Evolutionary conservation across 1,139 yeast genomes (phyloP), one percentile per base, ranked within the genome.

Genomic region (Pichia sp.): DNA sequence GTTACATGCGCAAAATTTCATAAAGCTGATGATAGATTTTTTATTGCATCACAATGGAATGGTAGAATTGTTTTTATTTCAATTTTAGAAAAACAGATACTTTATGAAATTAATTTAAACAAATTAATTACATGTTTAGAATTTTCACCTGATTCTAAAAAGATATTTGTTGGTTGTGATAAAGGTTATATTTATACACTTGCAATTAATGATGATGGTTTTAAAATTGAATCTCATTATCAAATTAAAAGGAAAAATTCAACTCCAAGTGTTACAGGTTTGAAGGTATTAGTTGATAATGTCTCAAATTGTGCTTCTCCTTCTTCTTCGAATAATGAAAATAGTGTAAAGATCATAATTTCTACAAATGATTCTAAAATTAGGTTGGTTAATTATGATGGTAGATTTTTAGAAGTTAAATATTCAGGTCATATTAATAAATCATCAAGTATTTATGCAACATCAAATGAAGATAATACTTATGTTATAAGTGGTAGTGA

Each of bases 11-110:
- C 86, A 4, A 76, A 76, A 42, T 90, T 90, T 61, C 96, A 87
- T 57, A 95, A 95, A 1, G 69, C 69, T 3, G 97, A 90, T 64
- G 97, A 90, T 60, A 67, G 97, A 32, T 90, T 89, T 59, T 87
- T 90, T 61, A 63, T 85, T 4, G 82, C 90, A 51, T 95, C 96
- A 2, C 83, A 94, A 39, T 69, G 89, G 51, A 96, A 87, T 59
- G 83, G 85, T 51, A 71, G 76, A 36, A 72, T 87, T n/a, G 66
- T 95, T 47, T 65, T 90, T 24, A 87, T 96, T 95, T 83, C 92
- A 3, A 81, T 90, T 31, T 70, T 90, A 37, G 97, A 89, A 49
- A 78, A 78, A 48, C 78, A 80, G 43, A 80, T 81, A 16, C 62
- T 71, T 22, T 73, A 60, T 53, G 60, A 65, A 45, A 61, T 63